Evolutionary conservation across 139 green algal species (phyloP).

Genomic region (Parachlorella kessleri): DNA sequence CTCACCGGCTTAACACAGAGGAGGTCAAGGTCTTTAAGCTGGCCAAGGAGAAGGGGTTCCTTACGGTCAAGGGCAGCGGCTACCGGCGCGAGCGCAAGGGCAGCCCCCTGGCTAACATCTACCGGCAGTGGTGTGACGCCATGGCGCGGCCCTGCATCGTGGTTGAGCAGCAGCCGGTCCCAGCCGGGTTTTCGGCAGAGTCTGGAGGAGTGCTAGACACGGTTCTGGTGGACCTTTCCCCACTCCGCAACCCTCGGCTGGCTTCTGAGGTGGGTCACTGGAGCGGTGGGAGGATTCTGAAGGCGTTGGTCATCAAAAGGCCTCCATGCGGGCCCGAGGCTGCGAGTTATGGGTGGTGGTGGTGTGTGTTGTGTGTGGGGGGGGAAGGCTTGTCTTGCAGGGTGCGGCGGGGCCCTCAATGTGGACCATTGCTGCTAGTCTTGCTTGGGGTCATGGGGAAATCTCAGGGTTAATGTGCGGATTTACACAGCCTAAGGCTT

Average conservation of each 20-base stretch:
- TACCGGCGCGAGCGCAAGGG: constrained; percentile 72
- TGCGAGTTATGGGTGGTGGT: neutral
- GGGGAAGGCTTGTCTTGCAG: neutral
- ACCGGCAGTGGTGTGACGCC: constrained; percentile 70
- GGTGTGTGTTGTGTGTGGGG: neutral
- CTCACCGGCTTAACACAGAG: constrained; percentile 66
- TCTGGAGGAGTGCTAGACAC: constrained; percentile 31
- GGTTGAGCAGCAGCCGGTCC: constrained; percentile 57
- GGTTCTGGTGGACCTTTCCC: constrained; percentile 61
- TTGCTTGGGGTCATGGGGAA: too few species aligned
- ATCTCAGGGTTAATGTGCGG: too few species aligned
- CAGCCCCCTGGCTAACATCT: constrained; percentile 69
- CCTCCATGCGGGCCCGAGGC: neutral
- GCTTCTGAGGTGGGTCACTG: neutral
- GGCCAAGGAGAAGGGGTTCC: constrained; percentile 66
- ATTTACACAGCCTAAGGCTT: too few species aligned
- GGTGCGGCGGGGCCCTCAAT: neutral
- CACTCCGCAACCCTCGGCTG: constrained; percentile 31
- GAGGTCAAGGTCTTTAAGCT: constrained; percentile 60
- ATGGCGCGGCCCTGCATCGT: constrained; percentile 49
- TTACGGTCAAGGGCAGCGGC: constrained; percentile 62
- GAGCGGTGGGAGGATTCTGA: neutral
- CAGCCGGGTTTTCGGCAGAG: neutral
- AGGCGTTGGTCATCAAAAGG: neutral
- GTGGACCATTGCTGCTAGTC: neutral